Evolutionary conservation across 2,329 filamentous ascomycete species (phyloP).

Genomic region (Exophiala mesophila): DNA sequence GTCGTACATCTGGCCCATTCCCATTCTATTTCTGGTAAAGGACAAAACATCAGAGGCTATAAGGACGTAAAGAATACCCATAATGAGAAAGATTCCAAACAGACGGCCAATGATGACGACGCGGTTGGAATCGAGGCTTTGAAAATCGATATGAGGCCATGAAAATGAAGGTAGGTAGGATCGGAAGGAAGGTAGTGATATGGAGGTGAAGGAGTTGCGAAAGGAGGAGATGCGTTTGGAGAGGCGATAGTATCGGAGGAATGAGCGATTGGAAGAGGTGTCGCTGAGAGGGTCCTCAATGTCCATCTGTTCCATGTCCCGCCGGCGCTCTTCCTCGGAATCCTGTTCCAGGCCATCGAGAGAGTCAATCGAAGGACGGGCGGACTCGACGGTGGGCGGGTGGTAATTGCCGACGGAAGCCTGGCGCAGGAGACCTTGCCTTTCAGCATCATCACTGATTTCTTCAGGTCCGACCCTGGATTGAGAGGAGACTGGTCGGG

Average conservation of each 20-base stretch:
- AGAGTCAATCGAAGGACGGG: constrained; percentile 59
- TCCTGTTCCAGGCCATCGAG: constrained; percentile 49
- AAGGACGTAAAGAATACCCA: constrained; percentile 74
- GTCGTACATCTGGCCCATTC: constrained; percentile 68
- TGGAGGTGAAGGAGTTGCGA: constrained; percentile 53
- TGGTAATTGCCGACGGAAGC: constrained; percentile 57
- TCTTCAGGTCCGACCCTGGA: constrained; percentile 51
- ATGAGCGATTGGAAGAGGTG: constrained; percentile 32
- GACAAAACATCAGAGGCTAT: constrained; percentile 82
- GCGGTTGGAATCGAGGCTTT: constrained; percentile 44
- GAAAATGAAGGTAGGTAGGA: constrained; percentile 40
- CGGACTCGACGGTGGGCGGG: constrained; percentile 77
- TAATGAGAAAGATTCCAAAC: constrained; percentile 68
- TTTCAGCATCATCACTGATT: constrained; percentile 66
- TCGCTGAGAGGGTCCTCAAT: constrained; percentile 60
- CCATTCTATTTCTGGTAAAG: constrained; percentile 55
- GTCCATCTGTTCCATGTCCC: constrained; percentile 86
- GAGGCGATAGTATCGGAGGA: constrained; percentile 43
- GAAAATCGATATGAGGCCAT: constrained; percentile 34
- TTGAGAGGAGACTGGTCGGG: constrained; percentile 49
- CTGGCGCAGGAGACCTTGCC: constrained; percentile 65
- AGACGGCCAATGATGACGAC: constrained; percentile 67
- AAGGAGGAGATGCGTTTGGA: constrained; percentile 55
- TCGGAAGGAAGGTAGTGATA: constrained; percentile 47
- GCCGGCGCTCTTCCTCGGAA: constrained; percentile 62